Percentiles rank a stretch among this genome's conserved stretches.
Conservation (phyloP, 805 yeast species). For the Kurtzmaniella cleridarum region DNA sequence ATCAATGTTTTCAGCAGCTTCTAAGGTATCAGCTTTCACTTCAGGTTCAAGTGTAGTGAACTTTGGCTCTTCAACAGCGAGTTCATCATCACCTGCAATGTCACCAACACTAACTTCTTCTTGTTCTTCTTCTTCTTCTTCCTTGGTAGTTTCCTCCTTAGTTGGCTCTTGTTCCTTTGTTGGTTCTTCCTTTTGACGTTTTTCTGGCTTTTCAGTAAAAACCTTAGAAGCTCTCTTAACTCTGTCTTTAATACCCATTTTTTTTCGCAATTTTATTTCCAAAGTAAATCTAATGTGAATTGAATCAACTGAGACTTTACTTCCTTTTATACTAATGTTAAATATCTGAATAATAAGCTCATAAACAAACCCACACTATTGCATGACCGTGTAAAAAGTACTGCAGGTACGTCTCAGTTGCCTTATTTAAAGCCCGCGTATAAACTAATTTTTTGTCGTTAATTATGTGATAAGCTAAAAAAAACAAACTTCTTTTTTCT, state of each 20-base stretch:
- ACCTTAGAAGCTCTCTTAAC: constrained; percentile 35
- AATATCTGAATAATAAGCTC: too few relatives aligned
- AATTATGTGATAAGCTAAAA: too few relatives aligned
- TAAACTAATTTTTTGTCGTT: too few relatives aligned
- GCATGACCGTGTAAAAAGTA: too few relatives aligned
- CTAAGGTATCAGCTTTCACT: constrained; percentile 4
- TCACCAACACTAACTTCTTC: constrained; percentile 6
- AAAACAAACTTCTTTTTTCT: too few relatives aligned
- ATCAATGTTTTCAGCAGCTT: constrained; percentile 3
- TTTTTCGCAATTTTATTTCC: background rate
- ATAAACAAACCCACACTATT: too few relatives aligned
- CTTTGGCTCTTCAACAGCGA: constrained; percentile 5
- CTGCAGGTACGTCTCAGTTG: too few relatives aligned
- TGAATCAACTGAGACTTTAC: too few relatives aligned
- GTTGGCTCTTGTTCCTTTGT: constrained; percentile 2
- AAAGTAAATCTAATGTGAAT: too few relatives aligned
- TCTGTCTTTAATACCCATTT: constrained; percentile 34
- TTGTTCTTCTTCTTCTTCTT: constrained; percentile 6
- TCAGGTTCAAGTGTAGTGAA: constrained; percentile 3
- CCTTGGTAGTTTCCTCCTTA: constrained; percentile 3
- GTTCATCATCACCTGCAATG: constrained; percentile 3
- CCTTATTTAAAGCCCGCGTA: too few relatives aligned
- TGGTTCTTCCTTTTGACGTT: constrained; percentile 3
- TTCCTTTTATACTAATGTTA: too few relatives aligned
- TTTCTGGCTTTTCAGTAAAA: constrained; percentile 22